These are phyloP conservation scores for Kwoniella bestiolae DNA, from an alignment of 768 basidiomycete species.

Conservation along the genomic window DNA sequence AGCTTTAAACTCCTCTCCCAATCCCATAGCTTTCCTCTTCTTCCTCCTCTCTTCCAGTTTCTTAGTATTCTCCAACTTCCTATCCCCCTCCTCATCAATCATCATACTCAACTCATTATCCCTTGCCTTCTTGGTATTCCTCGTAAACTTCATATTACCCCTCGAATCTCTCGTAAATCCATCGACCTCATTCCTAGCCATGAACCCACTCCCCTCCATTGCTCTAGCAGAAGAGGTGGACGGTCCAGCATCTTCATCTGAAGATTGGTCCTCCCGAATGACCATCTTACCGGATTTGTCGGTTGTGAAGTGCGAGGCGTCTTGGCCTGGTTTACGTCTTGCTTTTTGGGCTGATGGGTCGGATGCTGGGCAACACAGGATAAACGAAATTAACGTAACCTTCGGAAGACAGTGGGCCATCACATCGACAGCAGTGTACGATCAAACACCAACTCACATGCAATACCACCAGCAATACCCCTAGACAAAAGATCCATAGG, in stretches of 20 bases:
- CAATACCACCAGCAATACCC: slow-evolving; percentile 58
- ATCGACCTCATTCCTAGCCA: slow-evolving; percentile 80
- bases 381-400: not conserved
- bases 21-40: slow-evolving; percentile 62
- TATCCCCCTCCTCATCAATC: too few relatives aligned
- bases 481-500: slow-evolving; percentile 94
- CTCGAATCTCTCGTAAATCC: slow-evolving; percentile 83
- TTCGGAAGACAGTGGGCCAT: not conserved
- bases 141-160: slow-evolving; percentile 92
- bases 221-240: slow-evolving; percentile 20
- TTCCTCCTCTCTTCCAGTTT: slow-evolving; percentile 59
- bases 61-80: too few relatives aligned
- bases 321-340: slow-evolving; percentile 79
- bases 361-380: slow-evolving; percentile 16
- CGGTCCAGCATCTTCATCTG: slow-evolving; percentile 59
- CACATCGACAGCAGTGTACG: too few relatives aligned
- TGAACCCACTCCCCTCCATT: slow-evolving; percentile 70
- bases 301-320: slow-evolving; percentile 81
- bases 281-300: slow-evolving; percentile 64
- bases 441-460: slow-evolving; percentile 42
- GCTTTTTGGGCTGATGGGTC: slow-evolving; percentile 48
- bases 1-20: slow-evolving; percentile 91
- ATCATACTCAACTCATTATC: too few relatives aligned
- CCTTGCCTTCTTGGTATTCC: slow-evolving; percentile 91
- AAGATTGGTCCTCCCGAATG: slow-evolving; percentile 55